Conservation (phyloP, 257 asterid species). For the Penstemon davidsonii region DNA sequence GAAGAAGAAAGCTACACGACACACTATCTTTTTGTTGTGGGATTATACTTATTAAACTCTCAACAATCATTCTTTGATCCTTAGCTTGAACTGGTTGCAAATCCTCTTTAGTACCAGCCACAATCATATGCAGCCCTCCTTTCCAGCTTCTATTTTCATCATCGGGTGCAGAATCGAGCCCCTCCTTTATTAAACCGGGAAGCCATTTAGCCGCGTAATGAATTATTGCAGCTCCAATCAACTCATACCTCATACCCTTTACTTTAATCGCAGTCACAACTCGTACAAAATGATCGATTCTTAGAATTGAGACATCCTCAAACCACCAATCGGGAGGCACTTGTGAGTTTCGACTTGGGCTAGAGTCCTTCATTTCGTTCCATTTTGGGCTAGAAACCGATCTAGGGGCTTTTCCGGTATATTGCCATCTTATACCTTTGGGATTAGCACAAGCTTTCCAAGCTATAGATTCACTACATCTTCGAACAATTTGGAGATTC, state of each 20-base stretch:
- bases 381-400: conserved; percentile 77
- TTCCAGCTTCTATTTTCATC: conserved; percentile 65
- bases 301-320: conserved; percentile 79
- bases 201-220: conserved; percentile 85
- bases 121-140: conserved; percentile 84
- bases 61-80: conserved; percentile 81
- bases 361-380: conserved; percentile 70
- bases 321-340: conserved; percentile 98
- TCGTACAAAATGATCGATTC: conserved; percentile 88
- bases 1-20: conserved; percentile 80
- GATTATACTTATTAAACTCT: conserved; percentile 87
- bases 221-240: conserved; percentile 75
- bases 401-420: conserved; percentile 63
- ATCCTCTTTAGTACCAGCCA: conserved; percentile 59
- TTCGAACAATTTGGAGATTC: conserved; percentile 83
- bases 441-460: conserved; percentile 99
- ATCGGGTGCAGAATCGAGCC: conserved; percentile 27
- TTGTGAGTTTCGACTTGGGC: conserved; percentile 68
- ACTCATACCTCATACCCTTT: conserved; percentile 82
- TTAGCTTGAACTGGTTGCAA: conserved; percentile 52
- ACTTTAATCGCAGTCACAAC: conserved; percentile 89
- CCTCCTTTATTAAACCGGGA: conserved; percentile 63
- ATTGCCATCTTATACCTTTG: conserved; percentile 92
- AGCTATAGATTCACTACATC: conserved; percentile 94
- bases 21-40: conserved; percentile 89